Conservation (phyloP, 169 alveolate genomes). For the Eimeria acervulina region DNA sequence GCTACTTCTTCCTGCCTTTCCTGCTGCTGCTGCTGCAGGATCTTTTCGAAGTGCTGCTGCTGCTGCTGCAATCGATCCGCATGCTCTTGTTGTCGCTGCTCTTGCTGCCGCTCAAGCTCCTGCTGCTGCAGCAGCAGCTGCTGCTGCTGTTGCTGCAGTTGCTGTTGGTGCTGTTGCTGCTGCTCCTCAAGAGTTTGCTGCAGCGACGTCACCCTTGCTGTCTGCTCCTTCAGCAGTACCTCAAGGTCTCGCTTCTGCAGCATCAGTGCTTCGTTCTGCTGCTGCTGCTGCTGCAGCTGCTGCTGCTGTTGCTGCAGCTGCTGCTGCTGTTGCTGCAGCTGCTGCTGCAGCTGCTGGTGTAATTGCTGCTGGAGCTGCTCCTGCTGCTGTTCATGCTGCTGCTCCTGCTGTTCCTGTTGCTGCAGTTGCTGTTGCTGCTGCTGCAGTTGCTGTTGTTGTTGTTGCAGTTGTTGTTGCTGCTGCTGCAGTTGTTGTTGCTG, state of each 20-base stretch:
- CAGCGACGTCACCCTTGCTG: neutral
- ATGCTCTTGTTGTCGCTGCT: neutral
- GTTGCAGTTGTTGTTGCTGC: neutral
- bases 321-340: neutral
- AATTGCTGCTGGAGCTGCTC: neutral
- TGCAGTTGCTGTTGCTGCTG: neutral
- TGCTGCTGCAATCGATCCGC: neutral
- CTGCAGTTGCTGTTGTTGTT: neutral
- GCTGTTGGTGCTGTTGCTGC: slow-evolving; percentile 28
- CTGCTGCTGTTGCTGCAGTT: slow-evolving; percentile 29
- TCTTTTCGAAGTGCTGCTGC: neutral
- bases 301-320: slow-evolving; percentile 26
- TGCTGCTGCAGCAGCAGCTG: neutral
- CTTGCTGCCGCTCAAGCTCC: slow-evolving; percentile 5
- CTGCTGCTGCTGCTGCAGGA: slow-evolving; percentile 39
- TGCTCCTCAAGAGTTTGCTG: slow-evolving; percentile 37
- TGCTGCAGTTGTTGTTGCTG: slow-evolving; percentile 20
- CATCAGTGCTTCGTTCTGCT: neutral
- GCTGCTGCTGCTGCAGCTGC: neutral
- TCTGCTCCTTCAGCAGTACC: slow-evolving; percentile 21
- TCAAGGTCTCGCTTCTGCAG: neutral
- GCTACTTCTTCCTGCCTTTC: slow-evolving; percentile 11
- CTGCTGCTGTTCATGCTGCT: neutral
- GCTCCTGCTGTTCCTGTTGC: neutral
- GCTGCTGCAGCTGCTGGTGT: slow-evolving; percentile 20